phyloP scores from a whole-genome alignment of 106 monocot species.

The Xerophyta viscosa region DNA sequence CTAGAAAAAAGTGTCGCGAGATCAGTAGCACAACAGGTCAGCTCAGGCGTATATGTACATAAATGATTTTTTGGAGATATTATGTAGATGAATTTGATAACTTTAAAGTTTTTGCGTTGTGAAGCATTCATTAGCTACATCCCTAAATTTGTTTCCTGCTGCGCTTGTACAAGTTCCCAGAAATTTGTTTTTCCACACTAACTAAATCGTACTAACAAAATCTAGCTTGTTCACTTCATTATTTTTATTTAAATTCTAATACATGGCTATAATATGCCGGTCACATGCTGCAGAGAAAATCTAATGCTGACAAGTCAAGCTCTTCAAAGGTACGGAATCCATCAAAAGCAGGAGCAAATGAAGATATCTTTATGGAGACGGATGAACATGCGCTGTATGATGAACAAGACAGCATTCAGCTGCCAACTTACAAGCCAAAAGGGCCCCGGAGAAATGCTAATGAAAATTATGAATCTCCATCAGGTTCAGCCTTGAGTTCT shows the following conservation, averaged over 20 bases:
- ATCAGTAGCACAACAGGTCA: no score
- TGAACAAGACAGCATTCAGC: constrained; percentile 22
- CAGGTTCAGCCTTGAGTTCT: neutral
- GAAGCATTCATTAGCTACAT: no score
- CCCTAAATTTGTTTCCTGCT: no score
- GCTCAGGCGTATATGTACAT: no score
- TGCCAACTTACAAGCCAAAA: constrained; percentile 24
- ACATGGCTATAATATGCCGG: neutral
- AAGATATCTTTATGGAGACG: constrained; percentile 16
- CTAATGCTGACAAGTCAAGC: constrained; percentile 28
- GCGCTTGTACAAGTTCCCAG: no score
- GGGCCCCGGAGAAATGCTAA: constrained; percentile 33
- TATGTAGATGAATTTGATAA: no score
- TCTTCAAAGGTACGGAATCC: constrained; percentile 18
- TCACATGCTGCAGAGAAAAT: constrained; percentile 44
- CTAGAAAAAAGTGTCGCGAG: no score
- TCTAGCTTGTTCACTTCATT: neutral
- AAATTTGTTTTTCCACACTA: neutral
- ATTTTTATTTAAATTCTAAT: neutral
- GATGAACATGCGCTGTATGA: constrained; percentile 27
- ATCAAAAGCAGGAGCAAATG: constrained; percentile 12
- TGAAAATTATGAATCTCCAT: constrained; percentile 33
- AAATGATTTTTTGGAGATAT: no score
- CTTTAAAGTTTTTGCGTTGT: no score
- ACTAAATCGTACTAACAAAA: neutral